phyloP scores from a whole-genome alignment of 2,329 filamentous ascomycete genomes.

The Stenocarpella maydis region DNA sequence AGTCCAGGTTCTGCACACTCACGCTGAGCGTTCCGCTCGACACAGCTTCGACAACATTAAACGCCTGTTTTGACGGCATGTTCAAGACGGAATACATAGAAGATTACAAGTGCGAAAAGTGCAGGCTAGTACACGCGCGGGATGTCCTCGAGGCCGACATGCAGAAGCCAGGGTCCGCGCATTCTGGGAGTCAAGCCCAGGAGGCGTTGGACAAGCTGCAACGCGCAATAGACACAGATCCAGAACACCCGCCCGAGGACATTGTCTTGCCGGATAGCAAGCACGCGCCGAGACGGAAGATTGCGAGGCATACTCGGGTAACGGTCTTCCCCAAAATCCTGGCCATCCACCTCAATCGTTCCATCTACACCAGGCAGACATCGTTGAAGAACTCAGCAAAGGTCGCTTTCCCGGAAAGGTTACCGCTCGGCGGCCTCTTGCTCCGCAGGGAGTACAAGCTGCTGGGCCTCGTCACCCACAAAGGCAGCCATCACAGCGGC shows the following conservation, averaged over 20 bases:
- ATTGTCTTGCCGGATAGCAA: constrained; percentile 78
- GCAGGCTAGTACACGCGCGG: constrained; percentile 83
- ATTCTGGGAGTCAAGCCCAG: constrained; percentile 59
- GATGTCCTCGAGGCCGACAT: constrained; percentile 69
- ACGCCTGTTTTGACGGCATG: constrained; percentile 89
- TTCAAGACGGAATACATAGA: constrained; percentile 97
- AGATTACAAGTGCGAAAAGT: constrained; percentile 95
- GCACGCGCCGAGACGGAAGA: constrained; percentile 80
- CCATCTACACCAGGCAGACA: constrained; percentile 79
- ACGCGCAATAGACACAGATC: constrained; percentile 77
- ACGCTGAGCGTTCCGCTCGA: constrained; percentile 89
- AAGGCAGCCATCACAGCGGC: constrained; percentile 93
- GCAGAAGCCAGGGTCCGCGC: constrained; percentile 59
- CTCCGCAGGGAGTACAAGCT: constrained; percentile 84
- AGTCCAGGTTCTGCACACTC: constrained; percentile 88
- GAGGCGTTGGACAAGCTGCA: constrained; percentile 72
- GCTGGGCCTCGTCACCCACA: constrained; percentile 89
- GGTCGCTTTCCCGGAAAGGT: constrained; percentile 87
- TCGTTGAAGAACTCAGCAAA: constrained; percentile 96
- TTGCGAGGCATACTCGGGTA: constrained; percentile 87
- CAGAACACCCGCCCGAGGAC: constrained; percentile 77
- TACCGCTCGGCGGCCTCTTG: constrained; percentile 82
- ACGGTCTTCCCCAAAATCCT: constrained; percentile 88
- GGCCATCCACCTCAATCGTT: constrained; percentile 90
- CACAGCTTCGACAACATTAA: constrained; percentile 80